Conservation (phyloP, 2,329 filamentous ascomycete genomes). For the Dactylellina haptotyla region DNA sequence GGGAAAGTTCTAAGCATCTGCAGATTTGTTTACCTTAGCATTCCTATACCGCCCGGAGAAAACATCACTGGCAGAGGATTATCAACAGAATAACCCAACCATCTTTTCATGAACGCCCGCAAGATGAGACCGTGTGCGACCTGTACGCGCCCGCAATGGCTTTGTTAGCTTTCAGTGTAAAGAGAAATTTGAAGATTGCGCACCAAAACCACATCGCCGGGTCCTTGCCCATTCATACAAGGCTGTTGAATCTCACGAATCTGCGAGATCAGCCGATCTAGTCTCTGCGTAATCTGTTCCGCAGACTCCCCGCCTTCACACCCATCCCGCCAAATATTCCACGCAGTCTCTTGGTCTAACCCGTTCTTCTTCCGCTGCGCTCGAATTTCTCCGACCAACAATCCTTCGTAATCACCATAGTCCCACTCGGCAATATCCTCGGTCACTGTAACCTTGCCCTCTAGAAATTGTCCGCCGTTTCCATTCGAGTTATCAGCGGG, state of each 20-base stretch:
- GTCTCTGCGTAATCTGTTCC: conserved; percentile 64
- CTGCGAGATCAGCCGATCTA: conserved; percentile 66
- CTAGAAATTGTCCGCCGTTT: conserved; percentile 51
- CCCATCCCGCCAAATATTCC: conserved; percentile 68
- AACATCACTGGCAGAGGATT: conserved; percentile 61
- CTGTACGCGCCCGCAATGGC: too few species aligned
- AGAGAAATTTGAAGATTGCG: conserved; percentile 56
- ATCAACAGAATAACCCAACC: conserved; percentile 64
- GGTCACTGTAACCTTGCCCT: conserved; percentile 60
- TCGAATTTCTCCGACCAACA: conserved; percentile 64
- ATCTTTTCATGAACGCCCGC: conserved; percentile 68
- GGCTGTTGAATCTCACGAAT: conserved; percentile 65
- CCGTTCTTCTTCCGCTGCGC: conserved; percentile 61
- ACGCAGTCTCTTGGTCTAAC: conserved; percentile 63
- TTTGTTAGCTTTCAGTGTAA: neutral
- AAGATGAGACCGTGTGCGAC: conserved; percentile 66
- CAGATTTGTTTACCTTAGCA: conserved; percentile 57
- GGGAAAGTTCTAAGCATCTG: neutral
- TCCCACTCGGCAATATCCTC: conserved; percentile 67
- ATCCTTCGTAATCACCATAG: conserved; percentile 66
- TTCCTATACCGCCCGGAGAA: conserved; percentile 61
- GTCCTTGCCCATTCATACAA: conserved; percentile 62
- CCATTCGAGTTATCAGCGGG: neutral
- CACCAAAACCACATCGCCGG: conserved; percentile 67
- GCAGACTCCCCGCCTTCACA: conserved; percentile 67